Percentiles rank a stretch among this genome's conserved stretches.
These are phyloP conservation scores for Vitrella brassicaformis DNA, from an alignment of 73 alveolate species.

Conservation along the genomic window DNA sequence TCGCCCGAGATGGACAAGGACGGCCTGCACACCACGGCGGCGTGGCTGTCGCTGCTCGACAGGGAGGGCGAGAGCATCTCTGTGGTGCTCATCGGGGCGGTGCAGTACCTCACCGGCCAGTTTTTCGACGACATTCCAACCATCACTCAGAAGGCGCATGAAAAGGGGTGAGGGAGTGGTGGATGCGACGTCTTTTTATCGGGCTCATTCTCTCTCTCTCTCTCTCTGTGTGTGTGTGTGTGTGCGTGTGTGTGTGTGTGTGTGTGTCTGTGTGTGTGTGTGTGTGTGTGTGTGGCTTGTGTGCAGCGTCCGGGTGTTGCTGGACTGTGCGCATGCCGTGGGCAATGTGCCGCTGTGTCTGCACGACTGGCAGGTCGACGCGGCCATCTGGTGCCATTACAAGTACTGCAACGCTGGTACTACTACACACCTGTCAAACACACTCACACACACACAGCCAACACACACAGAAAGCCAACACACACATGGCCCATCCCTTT, in stretches of 20 bases:
- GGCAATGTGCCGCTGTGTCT: conserved; percentile 34
- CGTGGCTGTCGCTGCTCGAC: neutral
- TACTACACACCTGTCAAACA: too few relatives aligned
- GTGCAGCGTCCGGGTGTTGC: conserved; percentile 2
- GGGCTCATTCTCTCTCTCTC: neutral
- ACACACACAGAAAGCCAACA: too few relatives aligned
- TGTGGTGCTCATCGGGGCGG: neutral
- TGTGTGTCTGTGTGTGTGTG: neutral
- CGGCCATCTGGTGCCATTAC: conserved; percentile 46
- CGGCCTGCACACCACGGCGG: neutral
- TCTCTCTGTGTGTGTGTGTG: neutral
- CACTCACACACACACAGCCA: too few relatives aligned
- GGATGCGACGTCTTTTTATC: neutral
- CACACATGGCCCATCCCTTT: too few relatives aligned
- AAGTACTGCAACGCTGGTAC: conserved; percentile 47
- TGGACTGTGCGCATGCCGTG: conserved; percentile 51
- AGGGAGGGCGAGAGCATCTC: neutral
- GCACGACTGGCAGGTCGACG: conserved; percentile 51
- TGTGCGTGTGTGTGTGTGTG: neutral
- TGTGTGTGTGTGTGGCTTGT: neutral
- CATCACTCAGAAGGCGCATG: neutral
- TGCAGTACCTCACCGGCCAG: neutral
- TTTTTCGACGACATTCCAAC: neutral
- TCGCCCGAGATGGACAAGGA: too few relatives aligned
- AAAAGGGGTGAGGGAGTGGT: neutral